Conservation (phyloP, 2,329 filamentous ascomycete genomes). For the Thelonectria discophora region DNA sequence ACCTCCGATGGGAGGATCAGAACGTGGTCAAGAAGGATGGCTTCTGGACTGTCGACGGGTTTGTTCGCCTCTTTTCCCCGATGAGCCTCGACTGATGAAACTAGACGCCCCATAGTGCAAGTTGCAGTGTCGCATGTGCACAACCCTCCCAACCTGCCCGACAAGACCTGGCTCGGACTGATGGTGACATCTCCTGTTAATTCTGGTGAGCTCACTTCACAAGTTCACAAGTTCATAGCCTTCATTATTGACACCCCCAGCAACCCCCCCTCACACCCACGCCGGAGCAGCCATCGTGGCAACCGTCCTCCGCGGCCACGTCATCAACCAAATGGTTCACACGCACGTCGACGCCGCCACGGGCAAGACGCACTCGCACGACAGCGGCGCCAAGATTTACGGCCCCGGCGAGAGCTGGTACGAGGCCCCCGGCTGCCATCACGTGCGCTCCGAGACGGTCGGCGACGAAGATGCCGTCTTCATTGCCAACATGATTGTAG, state of each 20-base stretch:
- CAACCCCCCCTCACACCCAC: conserved; percentile 30
- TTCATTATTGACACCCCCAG: background rate
- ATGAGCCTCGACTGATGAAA: background rate
- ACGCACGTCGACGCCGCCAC: conserved; percentile 20
- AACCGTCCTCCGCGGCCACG: conserved; percentile 27
- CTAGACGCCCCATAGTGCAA: conserved; percentile 23
- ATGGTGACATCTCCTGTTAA: conserved; percentile 23
- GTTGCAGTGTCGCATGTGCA: conserved; percentile 21
- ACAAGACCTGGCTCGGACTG: conserved; percentile 25
- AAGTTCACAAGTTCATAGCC: background rate
- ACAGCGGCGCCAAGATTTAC: conserved; percentile 27
- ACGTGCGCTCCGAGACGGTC: conserved; percentile 31
- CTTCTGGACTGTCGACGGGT: conserved; percentile 31
- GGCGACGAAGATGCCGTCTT: conserved; percentile 27
- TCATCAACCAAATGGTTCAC: conserved; percentile 31
- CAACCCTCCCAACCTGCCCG: conserved; percentile 23
- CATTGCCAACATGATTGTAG: conserved; percentile 27
- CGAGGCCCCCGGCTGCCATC: conserved; percentile 31
- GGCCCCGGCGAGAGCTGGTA: conserved; percentile 32
- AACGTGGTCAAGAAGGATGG: conserved; percentile 31
- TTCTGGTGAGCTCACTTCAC: conserved; percentile 7
- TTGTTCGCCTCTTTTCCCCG: background rate
- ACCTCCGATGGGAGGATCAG: conserved; percentile 30
- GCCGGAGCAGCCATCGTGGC: conserved; percentile 25
- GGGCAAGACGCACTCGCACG: conserved; percentile 12